A percentile compares a stretch with the other conserved stretches of the same genome.
Conservation (phyloP, 495 filamentous ascomycete species). For the Hypoxylon intermedium region DNA sequence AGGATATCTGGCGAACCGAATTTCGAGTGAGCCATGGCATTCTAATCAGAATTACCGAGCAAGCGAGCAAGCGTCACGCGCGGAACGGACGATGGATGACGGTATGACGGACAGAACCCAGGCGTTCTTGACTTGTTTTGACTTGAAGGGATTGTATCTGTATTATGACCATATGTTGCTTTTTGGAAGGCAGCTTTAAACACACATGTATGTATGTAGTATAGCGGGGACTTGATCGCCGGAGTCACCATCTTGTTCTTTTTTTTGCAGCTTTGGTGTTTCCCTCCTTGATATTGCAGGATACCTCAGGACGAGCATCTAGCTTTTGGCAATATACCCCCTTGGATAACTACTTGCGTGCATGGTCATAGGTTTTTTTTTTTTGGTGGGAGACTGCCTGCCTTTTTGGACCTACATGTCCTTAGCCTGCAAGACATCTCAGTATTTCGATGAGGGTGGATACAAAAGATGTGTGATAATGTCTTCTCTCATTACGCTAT, state of each 20-base stretch:
- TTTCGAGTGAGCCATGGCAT: constrained; percentile 4
- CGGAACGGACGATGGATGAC: constrained; percentile 10
- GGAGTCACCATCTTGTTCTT: constrained; percentile 1
- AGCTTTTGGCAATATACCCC: constrained; percentile 21
- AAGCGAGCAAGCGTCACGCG: constrained; percentile 3
- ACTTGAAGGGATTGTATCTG: constrained; percentile 11
- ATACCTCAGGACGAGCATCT: constrained; percentile 9
- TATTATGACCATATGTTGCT: constrained; percentile 19
- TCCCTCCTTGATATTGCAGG: not conserved
- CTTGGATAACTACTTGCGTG: not conserved
- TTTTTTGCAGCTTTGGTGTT: constrained; percentile 4
- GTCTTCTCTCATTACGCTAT: constrained; percentile 20
- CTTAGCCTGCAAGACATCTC: no score
- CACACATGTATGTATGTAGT: constrained; percentile 25
- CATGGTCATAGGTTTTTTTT: not conserved
- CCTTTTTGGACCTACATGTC: no score
- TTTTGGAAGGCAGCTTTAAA: not conserved
- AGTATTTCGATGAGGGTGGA: no score
- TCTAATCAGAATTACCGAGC: constrained; percentile 10
- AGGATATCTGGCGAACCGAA: not conserved
- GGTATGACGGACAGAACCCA: constrained; percentile 13
- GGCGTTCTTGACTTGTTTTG: constrained; percentile 3
- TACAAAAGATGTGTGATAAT: no score
- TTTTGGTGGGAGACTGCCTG: no score
- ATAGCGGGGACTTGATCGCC: constrained; percentile 8